Base-by-base conservation (phyloP, 495 filamentous ascomycete genomes). In the Daldinia caldariorum region DNA sequence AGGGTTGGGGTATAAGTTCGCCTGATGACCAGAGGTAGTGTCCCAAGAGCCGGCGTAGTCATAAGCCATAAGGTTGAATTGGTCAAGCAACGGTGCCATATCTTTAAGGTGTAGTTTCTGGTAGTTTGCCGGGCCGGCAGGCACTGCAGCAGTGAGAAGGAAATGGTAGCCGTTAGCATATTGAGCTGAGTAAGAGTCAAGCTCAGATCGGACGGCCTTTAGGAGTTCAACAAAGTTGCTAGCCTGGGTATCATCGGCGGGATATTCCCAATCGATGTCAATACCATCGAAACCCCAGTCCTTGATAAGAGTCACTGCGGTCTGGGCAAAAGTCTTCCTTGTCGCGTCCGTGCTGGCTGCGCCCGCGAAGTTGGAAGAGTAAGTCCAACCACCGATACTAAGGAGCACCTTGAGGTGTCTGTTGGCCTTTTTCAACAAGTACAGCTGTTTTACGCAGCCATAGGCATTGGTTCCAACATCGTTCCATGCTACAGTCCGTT, bases 331-430 rank as follows among this genome's bases (percentile, higher is more conserved):
- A 1, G 54, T 85, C n/a, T 80, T 74, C 41, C 86, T 84, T 18
- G 80, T 85, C 5, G 77, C 72, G 0, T 82, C 79, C 4, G 87
- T 89, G 22, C 82, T 84, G n/a, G 89, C 84, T 0, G 91, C 89
- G 6, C 83, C 81, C 0, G 91, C 82, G 73, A 98, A 96, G 77
- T 92, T 92, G 73, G 85, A 74, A 2, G 91, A 92, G 76, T 93
- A 97, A 0, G 91, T 94, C 91, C 91, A 96, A 22, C 94, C 95
- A 59, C 94, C 94, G 68, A 98, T 94, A 45, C 89, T 92, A 6
- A 97, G 88, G 13, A 97, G 81, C 4, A 92, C 84, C 79, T 97
- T 97, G n/a, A 98, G 77, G 65, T 94, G 86, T 45, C 94, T 88
- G 79, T 97, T 88, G 62, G 85, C 76, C 79, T 94, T 89, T 84